These are phyloP conservation scores for Cordyceps farinosa DNA, from an alignment of 2,329 filamentous ascomycete genomes.

Conservation along the genomic window DNA sequence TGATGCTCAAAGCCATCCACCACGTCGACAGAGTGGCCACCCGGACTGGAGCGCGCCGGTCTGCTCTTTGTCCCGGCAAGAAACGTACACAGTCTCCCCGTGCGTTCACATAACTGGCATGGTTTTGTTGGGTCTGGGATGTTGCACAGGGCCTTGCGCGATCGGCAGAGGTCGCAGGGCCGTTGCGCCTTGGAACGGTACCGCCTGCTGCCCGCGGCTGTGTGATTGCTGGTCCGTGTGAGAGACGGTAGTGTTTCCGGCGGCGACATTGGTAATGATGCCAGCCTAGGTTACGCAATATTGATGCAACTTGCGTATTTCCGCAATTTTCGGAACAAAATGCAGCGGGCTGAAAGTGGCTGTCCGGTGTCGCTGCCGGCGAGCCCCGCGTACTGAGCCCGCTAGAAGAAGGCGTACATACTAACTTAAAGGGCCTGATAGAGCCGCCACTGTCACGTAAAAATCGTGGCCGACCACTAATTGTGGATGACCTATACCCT, in stretches of 20 bases:
- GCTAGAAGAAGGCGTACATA: not conserved
- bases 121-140: constrained; percentile 26
- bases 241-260: not conserved
- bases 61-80: constrained; percentile 14
- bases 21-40: not conserved
- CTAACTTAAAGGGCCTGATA: too few relatives aligned
- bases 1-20: not conserved
- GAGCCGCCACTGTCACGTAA: too few relatives aligned
- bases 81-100: constrained; percentile 25
- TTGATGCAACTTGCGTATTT: not conserved
- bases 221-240: not conserved
- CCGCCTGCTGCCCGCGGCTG: constrained; percentile 14
- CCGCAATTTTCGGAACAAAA: not conserved
- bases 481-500: too few relatives aligned
- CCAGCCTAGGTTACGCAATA: not conserved
- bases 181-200: constrained; percentile 25
- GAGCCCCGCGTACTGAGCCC: not conserved
- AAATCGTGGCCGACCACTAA: too few relatives aligned
- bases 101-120: constrained; percentile 26
- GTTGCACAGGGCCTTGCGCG: constrained; percentile 27
- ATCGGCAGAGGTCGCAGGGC: constrained; percentile 24
- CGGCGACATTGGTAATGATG: not conserved
- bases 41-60: not conserved
- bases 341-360: constrained; percentile 5
- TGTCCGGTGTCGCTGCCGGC: constrained; percentile 5